Percentiles rank a stretch among this genome's conserved stretches.
Conservation (phyloP, 495 filamentous ascomycete species). For the Thermothielavioides terrestris region DNA sequence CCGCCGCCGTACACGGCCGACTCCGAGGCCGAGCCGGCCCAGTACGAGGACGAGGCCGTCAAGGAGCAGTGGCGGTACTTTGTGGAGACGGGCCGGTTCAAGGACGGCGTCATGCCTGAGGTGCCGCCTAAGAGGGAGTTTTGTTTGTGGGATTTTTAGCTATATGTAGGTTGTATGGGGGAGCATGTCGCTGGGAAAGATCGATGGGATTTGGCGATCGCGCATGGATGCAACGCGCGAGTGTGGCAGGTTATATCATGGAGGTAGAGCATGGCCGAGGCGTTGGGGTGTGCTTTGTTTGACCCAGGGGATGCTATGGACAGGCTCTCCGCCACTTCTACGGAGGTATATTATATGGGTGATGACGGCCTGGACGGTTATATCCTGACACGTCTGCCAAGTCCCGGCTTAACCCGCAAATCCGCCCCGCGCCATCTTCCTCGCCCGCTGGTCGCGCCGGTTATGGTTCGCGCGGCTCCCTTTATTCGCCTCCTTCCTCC, state of each 20-base stretch:
- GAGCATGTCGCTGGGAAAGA: background rate
- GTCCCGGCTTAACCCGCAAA: background rate
- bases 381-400: background rate
- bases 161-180: background rate
- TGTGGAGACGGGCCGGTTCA: constrained; percentile 52
- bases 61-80: constrained; percentile 52
- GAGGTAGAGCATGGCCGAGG: background rate
- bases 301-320: no score
- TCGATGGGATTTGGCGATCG: background rate
- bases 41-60: constrained; percentile 39
- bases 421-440: constrained; percentile 59
- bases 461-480: constrained; percentile 55
- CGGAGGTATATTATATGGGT: no score
- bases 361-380: no score
- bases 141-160: constrained; percentile 60
- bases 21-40: constrained; percentile 39
- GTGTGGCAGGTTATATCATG: no score
- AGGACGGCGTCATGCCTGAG: constrained; percentile 55
- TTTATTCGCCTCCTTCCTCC: constrained; percentile 58
- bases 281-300: background rate
- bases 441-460: constrained; percentile 62
- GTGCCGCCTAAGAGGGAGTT: constrained; percentile 66
- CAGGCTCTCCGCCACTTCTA: no score
- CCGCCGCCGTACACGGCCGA: constrained; percentile 49
- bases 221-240: no score